Base-by-base conservation (phyloP, 768 basidiomycete genomes). In the Agaricus bisporus region DNA sequence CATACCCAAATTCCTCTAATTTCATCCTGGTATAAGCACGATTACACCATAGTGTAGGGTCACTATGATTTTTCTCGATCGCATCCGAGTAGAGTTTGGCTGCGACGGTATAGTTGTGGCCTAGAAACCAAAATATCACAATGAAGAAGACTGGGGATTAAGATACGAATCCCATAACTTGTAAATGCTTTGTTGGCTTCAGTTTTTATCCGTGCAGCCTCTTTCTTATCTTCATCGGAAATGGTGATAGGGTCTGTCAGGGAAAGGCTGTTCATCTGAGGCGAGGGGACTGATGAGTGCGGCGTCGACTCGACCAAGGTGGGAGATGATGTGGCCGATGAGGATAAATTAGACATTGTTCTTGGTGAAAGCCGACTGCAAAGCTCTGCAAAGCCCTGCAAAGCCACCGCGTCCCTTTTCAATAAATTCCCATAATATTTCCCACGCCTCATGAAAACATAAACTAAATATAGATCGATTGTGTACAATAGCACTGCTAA, bases 1-100 rank as follows among this genome's bases (percentile, higher is more conserved):
- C 97, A 64, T 94, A 93, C 3, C 97, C 97, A 62, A 88, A 87
- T 70, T 99, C 79, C 67, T 99, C 89, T 51, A 98, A 70, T 71
- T 91, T 97, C 69, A 95, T 91, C 48, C 95, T 81, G 12, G 90
- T 80, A 69, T 92, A 90, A 2, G 97, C 93, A 36, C 95, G 81
- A 70, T 98, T 98, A 65, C 88, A 94, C 88, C 91, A 98, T 49
- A 95, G 68, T 12, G 92, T 94, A 49, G 93, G 73, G 61, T 98
- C 95, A 51, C 75, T 73, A 0, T 93, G 94, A 65, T 99, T 94
- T 64, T 85, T 79, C 59, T 87, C 83, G 59, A 98, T 88, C 2
- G 95, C 91, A 36, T 83, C 70, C 2, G 86, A 79, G 67, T 98
- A 99, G 36, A 97, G 69, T 38, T 79, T 76, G 9, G 88, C 85